These are phyloP conservation scores for Alisma plantagoaquatica DNA, from an alignment of 106 monocot genomes.

Conservation along the genomic window DNA sequence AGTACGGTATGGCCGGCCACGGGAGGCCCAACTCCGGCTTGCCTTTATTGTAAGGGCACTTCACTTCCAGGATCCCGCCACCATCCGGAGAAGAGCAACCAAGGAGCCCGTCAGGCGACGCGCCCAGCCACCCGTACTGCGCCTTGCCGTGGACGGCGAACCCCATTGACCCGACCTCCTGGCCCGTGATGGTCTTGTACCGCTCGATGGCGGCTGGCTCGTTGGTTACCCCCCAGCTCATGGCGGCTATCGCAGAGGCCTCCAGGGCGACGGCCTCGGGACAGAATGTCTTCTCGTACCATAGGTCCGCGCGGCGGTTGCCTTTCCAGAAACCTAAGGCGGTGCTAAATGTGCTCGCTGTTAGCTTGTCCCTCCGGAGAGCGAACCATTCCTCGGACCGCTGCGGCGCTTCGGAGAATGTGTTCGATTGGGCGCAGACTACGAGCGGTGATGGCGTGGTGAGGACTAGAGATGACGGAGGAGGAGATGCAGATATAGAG, in stretches of 20 bases:
- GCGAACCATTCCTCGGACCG: slow-evolving; percentile 94
- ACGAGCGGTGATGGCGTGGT: slow-evolving; percentile 5
- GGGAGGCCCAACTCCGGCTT: slow-evolving; percentile 79
- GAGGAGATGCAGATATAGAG: slow-evolving; percentile 9
- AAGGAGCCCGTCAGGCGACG: slow-evolving; percentile 83
- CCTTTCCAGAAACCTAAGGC: slow-evolving; percentile 91
- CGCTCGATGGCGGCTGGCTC: slow-evolving; percentile 65
- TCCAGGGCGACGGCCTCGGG: slow-evolving; percentile 17
- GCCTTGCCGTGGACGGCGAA: slow-evolving; percentile 67
- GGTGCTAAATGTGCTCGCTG: slow-evolving; percentile 93
- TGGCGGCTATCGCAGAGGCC: slow-evolving; percentile 56
- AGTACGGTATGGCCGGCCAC: slow-evolving; percentile 74
- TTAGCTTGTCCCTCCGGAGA: slow-evolving; percentile 85
- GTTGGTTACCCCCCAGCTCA: slow-evolving; percentile 66
- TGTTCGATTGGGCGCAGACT: slow-evolving; percentile 19
- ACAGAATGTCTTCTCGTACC: slow-evolving; percentile 77
- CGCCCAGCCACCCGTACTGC: slow-evolving; percentile 65
- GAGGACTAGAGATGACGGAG: slow-evolving; percentile 11
- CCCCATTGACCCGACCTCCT: slow-evolving; percentile 55
- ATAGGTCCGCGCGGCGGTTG: slow-evolving; percentile 61
- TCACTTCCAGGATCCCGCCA: slow-evolving; percentile 91
- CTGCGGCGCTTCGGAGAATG: slow-evolving; percentile 45
- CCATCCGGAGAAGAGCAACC: slow-evolving; percentile 31
- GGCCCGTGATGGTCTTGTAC: slow-evolving; percentile 77
- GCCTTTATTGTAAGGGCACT: slow-evolving; percentile 95